These are phyloP conservation scores for Aspergillus tubingensis DNA, from an alignment of 2,329 filamentous ascomycete species.

Conservation along the genomic window DNA sequence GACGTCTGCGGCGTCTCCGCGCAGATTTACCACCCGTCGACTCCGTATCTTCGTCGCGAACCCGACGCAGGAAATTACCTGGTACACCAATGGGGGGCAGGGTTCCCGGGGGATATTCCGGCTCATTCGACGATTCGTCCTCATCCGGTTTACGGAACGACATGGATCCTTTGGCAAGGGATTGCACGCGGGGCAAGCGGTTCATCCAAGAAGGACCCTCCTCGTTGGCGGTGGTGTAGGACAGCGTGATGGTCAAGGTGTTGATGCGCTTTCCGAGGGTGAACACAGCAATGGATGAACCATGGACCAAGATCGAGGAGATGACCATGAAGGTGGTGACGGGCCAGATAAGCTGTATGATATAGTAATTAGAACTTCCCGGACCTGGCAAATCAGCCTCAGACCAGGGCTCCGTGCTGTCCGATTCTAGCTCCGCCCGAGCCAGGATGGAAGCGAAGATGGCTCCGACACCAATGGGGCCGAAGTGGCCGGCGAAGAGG, in stretches of 20 bases:
- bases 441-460: constrained; percentile 94
- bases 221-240: constrained; percentile 87
- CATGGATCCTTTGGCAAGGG: constrained; percentile 77
- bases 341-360: constrained; percentile 90
- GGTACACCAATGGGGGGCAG: constrained; percentile 72
- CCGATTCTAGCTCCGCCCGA: constrained; percentile 82
- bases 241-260: constrained; percentile 91
- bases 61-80: constrained; percentile 76
- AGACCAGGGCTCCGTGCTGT: constrained; percentile 71
- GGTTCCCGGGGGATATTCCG: constrained; percentile 66
- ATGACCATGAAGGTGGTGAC: constrained; percentile 94
- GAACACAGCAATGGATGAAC: constrained; percentile 97
- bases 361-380: constrained; percentile 62
- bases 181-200: constrained; percentile 77
- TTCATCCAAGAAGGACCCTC: constrained; percentile 95
- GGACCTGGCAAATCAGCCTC: constrained; percentile 56
- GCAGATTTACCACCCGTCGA: constrained; percentile 59
- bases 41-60: constrained; percentile 70
- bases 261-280: constrained; percentile 98
- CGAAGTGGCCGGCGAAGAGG: constrained; percentile 94
- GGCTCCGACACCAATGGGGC: constrained; percentile 93
- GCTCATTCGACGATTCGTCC: constrained; percentile 60
- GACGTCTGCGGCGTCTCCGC: constrained; percentile 57
- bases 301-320: constrained; percentile 90
- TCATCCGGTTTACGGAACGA: constrained; percentile 71